phyloP scores from a whole-genome alignment of 2,329 filamentous ascomycete species.

The Trichoderma guizhouense region DNA sequence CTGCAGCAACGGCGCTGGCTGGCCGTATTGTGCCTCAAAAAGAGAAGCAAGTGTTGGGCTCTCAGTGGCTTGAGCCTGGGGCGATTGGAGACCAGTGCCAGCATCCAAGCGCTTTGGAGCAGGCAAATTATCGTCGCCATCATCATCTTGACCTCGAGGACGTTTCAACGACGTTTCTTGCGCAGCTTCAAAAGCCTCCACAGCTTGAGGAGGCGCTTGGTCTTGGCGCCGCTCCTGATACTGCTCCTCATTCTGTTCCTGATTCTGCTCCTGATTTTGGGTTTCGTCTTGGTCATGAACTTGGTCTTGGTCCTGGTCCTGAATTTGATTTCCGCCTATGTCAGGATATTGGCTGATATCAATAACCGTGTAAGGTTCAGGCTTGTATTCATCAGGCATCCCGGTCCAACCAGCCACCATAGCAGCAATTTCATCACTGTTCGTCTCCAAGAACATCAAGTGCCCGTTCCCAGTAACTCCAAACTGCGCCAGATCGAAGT shows the following conservation, averaged over 20 bases:
- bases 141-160: not conserved
- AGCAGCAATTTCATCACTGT: conserved; percentile 43
- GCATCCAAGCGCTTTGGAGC: not conserved
- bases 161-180: not conserved
- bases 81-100: not conserved
- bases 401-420: conserved; percentile 35
- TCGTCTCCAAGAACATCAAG: conserved; percentile 52
- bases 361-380: too few relatives aligned
- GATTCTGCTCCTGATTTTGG: not conserved
- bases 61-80: not conserved
- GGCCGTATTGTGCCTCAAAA: not conserved
- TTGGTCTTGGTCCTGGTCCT: not conserved
- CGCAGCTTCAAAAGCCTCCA: not conserved
- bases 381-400: not conserved
- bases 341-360: too few relatives aligned
- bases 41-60: not conserved
- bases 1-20: not conserved
- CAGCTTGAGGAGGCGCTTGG: not conserved
- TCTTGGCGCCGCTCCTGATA: not conserved
- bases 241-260: too few relatives aligned
- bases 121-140: not conserved
- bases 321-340: not conserved
- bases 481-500: conserved; percentile 41
- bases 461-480: conserved; percentile 54
- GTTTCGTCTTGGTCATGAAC: too few relatives aligned